Base-by-base conservation (phyloP, 2,329 filamentous ascomycete species). In the Trichoderma oligosporum region DNA sequence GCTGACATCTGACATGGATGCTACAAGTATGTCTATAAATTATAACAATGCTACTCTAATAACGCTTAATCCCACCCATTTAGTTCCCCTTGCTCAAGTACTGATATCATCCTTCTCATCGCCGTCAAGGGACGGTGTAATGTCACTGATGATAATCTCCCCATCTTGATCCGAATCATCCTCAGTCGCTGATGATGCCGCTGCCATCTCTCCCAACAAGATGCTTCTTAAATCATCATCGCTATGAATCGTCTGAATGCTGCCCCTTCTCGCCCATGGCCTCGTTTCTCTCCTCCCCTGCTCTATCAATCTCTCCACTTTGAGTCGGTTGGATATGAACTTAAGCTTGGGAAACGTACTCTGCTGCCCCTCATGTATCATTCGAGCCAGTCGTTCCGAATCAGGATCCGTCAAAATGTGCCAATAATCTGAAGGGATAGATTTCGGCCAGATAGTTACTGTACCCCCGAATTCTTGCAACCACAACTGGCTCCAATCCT, bases 401-500 rank as follows among this genome's bases (percentile, higher is more conserved):
- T 84, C 86, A 0, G 94, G 94, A 67, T 99, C 94, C 0, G 86
- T 85, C 1, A 99, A 80, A 60, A 99, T 96, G 65, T 89, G 83
- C 69, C 81, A 85, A 69, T 97, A 95, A 73, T 99, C 94, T 1
- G 84, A 87, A 1, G 84, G 75, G 3, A 85, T 76, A 11, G 85
- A 87, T 70, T 91, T 91, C 7, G 94, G 94, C 92, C 93, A 97
- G 67, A 99, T 92, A 11, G 94, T 99, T 61, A 97, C 88, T 8
- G 91, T 97, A 25, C 94, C 94, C 61, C 87, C 88, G 71, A 99
- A 99, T 58, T 91, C 85, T 71, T 99, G 94, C 46, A 99, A 81
- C 89, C 93, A 99, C 20, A 99, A 85, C 72, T 96, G 89, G 58
- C 87, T 92, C 94, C 94, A 99, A 70, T 99, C 94, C 71, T 97